Base-by-base conservation (phyloP, 2,329 filamentous ascomycete species). In the Corinectria fuckeliana region DNA sequence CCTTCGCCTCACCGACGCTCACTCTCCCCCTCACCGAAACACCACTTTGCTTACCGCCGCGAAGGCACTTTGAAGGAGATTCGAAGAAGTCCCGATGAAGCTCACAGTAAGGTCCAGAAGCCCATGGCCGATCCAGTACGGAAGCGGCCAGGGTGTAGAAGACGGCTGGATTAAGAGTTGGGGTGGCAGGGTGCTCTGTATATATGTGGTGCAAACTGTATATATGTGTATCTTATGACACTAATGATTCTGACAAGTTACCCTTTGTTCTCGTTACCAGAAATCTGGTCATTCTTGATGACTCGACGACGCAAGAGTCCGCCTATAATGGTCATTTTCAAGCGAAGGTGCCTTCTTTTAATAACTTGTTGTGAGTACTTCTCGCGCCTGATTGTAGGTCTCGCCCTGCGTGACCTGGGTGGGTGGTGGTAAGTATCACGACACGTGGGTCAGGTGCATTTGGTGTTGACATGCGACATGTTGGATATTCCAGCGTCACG, bases 81-180 rank as follows among this genome's bases (percentile, higher is more conserved):
- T 58, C 75, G 80, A 66, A 78, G 80, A 63, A 81, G 79, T 73
- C 81, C 79, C 28, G 81, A 81, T 47, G 77, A 81, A 69, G 70
- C 75, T 56, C 61, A 77, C 36, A 79, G 80, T 54, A 81, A 79
- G 62, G 77, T 85, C 64, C 80, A 81, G 61, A 85, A 85, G 68
- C 69, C 77, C 53, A 70, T 72, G 58, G 70, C 77, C 56, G 80
- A 82, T 61, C 63, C 72, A 23, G 63, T 68, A 51, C 75, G 80
- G 67, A 76, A 74, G 59, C 78, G 79, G 69, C 73, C 75, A 1
- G 79, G 74, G 63, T 73, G 73, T 60, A 77, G 77, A 63, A 79
- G 76, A 66, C 75, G 76, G 69, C 53, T 74, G 69, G 74, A 75
- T 69, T 80, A 80, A 75, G 70, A 71, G 32, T 60, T 67, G 66